Evolutionary conservation across 371 early-diverging fungal genomes (phyloP), one percentile per base, ranked within the genome.

Genomic region (Mortierella sp.): DNA sequence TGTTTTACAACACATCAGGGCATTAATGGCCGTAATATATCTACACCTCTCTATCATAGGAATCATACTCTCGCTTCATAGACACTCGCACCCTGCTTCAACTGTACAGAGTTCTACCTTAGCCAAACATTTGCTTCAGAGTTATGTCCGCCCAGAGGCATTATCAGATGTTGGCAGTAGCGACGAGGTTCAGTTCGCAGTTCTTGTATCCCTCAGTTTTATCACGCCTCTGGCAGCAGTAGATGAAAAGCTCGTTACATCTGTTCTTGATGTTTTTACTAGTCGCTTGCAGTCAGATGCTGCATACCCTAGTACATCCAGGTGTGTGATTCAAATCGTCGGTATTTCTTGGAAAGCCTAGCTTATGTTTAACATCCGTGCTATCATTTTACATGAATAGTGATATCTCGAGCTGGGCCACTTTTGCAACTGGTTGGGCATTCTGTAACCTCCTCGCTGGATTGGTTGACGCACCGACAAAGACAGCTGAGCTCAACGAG

Each of bases 171-270:
- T 80, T 10, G 71, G 75, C 15, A 68, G 70, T 61, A 88, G 88
- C 59, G 90, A 90, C 43, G 90, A 90, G 64, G 88, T 90, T 12
- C 90, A 89, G 43, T 90, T 87, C 75, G 89, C 87, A 2, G 88
- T 86, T 3, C 66, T 84, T 4, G 84, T 87, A 29, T 76, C 84
- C 10, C 60, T 88, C 53, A 88, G 88, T 0, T 84, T 86, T 64
- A 67, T 90, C 35, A 85, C 86, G 2, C 74, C 83, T 0, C 82
- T 85, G 32, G 78, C 84, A 0, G 83, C 87, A 12, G 82, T 83
- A 23, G 86, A 90, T 32, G 88, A 89, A 51, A 85, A 86, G 9
- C 47, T 84, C 10, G 75, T 78, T 12, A 55, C 70, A 3, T 56
- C 70, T n/a, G 75, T 74, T 37, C 66, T 80, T 17, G 55, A 34